These are phyloP conservation scores for Cladorrhinum samala DNA, from an alignment of 495 filamentous ascomycete genomes.

Conservation along the genomic window DNA sequence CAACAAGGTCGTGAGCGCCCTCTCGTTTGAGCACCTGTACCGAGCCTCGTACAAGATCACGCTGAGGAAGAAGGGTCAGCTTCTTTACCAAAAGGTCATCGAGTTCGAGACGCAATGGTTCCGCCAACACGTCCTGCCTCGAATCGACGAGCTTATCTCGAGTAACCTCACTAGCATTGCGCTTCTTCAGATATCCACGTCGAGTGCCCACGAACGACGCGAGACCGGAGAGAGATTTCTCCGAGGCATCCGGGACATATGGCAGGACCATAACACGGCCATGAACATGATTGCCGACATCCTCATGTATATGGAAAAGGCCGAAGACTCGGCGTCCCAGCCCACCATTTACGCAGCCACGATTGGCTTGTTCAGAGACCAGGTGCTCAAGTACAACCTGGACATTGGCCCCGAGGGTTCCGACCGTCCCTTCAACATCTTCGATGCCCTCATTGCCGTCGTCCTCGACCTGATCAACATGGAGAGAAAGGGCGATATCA, in stretches of 20 bases:
- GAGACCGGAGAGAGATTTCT: slow-evolving; percentile 80
- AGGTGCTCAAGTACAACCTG: slow-evolving; percentile 55
- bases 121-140: slow-evolving; percentile 55
- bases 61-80: slow-evolving; percentile 73
- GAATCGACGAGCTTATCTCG: slow-evolving; percentile 56
- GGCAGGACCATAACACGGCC: slow-evolving; percentile 81
- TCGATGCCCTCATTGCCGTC: slow-evolving; percentile 68
- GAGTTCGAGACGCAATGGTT: slow-evolving; percentile 78
- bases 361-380: slow-evolving; percentile 83
- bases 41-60: slow-evolving; percentile 96
- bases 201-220: slow-evolving; percentile 67
- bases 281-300: slow-evolving; percentile 99
- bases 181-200: slow-evolving; percentile 39
- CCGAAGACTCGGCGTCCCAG: slow-evolving; percentile 61
- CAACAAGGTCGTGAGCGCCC: slow-evolving; percentile 77
- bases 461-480: slow-evolving; percentile 87
- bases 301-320: slow-evolving; percentile 96
- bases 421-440: slow-evolving; percentile 44
- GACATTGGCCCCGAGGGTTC: slow-evolving; percentile 27
- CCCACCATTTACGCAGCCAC: slow-evolving; percentile 75
- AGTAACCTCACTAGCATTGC: slow-evolving; percentile 48
- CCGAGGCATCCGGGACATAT: slow-evolving; percentile 64
- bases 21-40: slow-evolving; percentile 96
- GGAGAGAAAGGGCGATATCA: slow-evolving; percentile 84
- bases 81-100: slow-evolving; percentile 75